Percentiles rank a stretch among this genome's conserved stretches.
These are phyloP conservation scores for Pseudoscleropodium purum DNA, from an alignment of 225 moss, liverwort and hornwort genomes.

Conservation along the genomic window DNA sequence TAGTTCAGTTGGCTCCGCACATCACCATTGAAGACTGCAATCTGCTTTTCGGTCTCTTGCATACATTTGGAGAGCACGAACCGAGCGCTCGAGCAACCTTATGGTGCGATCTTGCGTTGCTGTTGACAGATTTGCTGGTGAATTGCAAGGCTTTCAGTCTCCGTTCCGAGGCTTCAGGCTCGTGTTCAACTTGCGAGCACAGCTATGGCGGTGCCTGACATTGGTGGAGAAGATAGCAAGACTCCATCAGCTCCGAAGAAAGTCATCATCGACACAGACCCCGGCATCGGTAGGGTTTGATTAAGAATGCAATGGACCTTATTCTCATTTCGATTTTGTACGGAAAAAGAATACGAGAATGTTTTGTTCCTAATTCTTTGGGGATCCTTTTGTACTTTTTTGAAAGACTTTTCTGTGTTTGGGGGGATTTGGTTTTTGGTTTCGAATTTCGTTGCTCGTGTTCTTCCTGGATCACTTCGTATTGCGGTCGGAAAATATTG, in stretches of 20 bases:
- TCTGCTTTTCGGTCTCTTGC: background rate
- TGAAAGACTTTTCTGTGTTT: background rate
- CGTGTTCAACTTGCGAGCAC: background rate
- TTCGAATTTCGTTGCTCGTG: background rate
- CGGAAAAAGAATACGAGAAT: background rate
- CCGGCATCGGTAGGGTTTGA: constrained; percentile 58
- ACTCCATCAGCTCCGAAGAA: constrained; percentile 35
- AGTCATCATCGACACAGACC: constrained; percentile 95
- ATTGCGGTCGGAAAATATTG: background rate
- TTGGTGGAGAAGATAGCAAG: background rate
- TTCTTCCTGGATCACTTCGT: background rate
- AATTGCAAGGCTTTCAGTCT: background rate
- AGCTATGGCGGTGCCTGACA: constrained; percentile 28
- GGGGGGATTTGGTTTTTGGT: background rate
- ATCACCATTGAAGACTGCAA: background rate
- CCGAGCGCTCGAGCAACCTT: background rate
- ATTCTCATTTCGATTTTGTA: background rate
- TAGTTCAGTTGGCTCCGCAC: no score
- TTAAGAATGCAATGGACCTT: background rate
- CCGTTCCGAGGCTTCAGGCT: background rate
- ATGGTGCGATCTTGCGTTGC: background rate
- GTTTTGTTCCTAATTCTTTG: background rate
- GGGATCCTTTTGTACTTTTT: background rate
- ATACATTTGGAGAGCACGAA: background rate
- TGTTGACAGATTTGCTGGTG: background rate